phyloP scores from a whole-genome alignment of 352 stramenopile species.

The Pythium chondricola region DNA sequence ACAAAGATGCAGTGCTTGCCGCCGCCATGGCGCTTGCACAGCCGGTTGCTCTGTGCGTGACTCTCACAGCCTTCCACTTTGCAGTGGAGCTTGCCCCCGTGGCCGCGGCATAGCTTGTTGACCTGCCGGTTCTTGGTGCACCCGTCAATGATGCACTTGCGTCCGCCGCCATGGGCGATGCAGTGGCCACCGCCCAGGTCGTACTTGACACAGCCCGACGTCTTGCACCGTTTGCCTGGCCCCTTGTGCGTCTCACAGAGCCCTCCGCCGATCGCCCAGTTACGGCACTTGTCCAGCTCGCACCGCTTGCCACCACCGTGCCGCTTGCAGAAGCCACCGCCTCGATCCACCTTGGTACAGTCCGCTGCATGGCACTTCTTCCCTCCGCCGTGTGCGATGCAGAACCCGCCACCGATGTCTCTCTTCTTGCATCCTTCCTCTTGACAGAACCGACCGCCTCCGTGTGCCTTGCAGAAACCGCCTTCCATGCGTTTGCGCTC shows the following conservation, averaged over 20 bases:
- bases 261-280: conserved; percentile 75
- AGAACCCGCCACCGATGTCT: conserved; percentile 81
- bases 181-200: conserved; percentile 79
- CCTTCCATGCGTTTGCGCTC: conserved; percentile 85
- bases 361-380: conserved; percentile 72
- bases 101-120: conserved; percentile 76
- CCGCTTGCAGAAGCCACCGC: conserved; percentile 74
- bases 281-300: conserved; percentile 62
- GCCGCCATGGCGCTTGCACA: conserved; percentile 83
- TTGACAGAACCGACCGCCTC: conserved; percentile 75
- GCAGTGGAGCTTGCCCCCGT: conserved; percentile 77
- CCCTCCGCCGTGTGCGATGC: conserved; percentile 81
- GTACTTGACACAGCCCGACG: conserved; percentile 71
- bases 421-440: conserved; percentile 66
- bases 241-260: conserved; percentile 76
- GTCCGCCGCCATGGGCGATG: conserved; percentile 77
- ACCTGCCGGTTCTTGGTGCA: conserved; percentile 84
- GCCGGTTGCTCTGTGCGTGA: conserved; percentile 70
- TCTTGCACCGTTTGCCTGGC: conserved; percentile 74
- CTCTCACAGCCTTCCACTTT: conserved; percentile 73
- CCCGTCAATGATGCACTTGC: conserved; percentile 77
- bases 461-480: conserved; percentile 82
- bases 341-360: conserved; percentile 77
- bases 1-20: conserved; percentile 61
- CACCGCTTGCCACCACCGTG: conserved; percentile 86